Base-by-base conservation (phyloP, 2,329 filamentous ascomycete genomes). In the Chrysoporthe austroafricana region DNA sequence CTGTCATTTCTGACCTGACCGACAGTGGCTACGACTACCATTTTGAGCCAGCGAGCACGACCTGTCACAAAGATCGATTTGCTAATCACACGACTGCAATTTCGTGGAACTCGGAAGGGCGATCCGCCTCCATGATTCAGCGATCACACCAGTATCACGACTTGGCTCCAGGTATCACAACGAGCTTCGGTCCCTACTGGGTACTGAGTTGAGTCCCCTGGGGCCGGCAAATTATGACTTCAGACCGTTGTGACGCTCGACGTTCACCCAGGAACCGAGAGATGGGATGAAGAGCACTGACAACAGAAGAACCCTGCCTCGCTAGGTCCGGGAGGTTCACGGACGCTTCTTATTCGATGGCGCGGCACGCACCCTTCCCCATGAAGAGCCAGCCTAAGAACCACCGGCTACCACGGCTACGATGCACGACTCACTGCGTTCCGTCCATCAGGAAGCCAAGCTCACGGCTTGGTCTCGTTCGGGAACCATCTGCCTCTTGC, bases 41-140 rank as follows among this genome's bases (percentile, higher is more conserved):
- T 42, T 48, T 36, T 62, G 16, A 36, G 43, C 21, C 39, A 43
- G 34, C n/a, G 8, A 26, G 56, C 36, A 57, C n/a, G 62, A 56
- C 50, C 52, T 42, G 50, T 63, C 62, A 63, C 39, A 36, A 39
- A 32, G 26, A 21, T 4, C 46, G 43, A 52, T 26, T 48, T 21
- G 44, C 44, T 18, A 62, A 13, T 56, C 61, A 54, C 50, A 44
- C 48, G 50, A 52, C 50, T 42, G 36, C 62, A 56, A 63, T 63
- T 32, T 56, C 62, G 50, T 56, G 62, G 62, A 50, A 63, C 36
- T 26, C 50, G 62, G 48, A 18, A 42, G 62, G 13, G 18, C 48
- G 46, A 63, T 26, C 61, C 61, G 43, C 16, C 16, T 21, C 18
- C 9, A 13, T 26, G 26, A 36, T 34, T 62, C 44, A 42, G 48